Percentiles rank a stretch among this genome's conserved stretches.
phyloP scores from a whole-genome alignment of 208 protist species.

The Novymonas esmeraldas region DNA sequence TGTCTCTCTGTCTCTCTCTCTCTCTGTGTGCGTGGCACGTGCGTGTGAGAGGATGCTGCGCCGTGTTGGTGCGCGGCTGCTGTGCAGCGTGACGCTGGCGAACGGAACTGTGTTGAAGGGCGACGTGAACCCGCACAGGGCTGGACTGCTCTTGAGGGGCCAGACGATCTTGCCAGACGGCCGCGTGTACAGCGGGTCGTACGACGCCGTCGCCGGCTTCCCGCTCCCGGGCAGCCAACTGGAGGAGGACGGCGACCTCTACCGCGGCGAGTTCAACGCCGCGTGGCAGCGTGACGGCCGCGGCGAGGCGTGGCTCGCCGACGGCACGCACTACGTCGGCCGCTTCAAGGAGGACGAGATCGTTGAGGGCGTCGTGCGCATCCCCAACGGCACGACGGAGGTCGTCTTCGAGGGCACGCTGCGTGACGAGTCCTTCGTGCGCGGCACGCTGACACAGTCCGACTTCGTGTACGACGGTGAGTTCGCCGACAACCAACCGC shows the following conservation, averaged over 20 bases:
- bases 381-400: slow-evolving; percentile 85
- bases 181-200: slow-evolving; percentile 74
- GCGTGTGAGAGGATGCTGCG: slow-evolving; percentile 27
- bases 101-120: slow-evolving; percentile 77
- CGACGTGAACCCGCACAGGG: slow-evolving; percentile 55
- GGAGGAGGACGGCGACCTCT: slow-evolving; percentile 90
- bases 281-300: slow-evolving; percentile 87
- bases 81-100: slow-evolving; percentile 55
- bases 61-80: slow-evolving; percentile 18
- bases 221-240: slow-evolving; percentile 77
- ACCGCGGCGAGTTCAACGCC: slow-evolving; percentile 83
- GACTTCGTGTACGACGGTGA: slow-evolving; percentile 90
- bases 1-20: no score
- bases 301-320: slow-evolving; percentile 86
- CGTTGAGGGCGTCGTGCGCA: slow-evolving; percentile 81
- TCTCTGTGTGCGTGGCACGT: neutral
- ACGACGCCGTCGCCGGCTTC: slow-evolving; percentile 61
- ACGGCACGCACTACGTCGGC: slow-evolving; percentile 88
- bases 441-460: slow-evolving; percentile 73
- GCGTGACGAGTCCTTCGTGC: slow-evolving; percentile 80
- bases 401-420: slow-evolving; percentile 85
- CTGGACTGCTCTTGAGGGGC: slow-evolving; percentile 60
- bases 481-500: slow-evolving; percentile 82
- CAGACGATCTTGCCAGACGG: slow-evolving; percentile 75
- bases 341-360: slow-evolving; percentile 80